These are phyloP conservation scores for Heliamphora exappendiculata DNA, from an alignment of 148 eudicot genomes.

Conservation along the genomic window DNA sequence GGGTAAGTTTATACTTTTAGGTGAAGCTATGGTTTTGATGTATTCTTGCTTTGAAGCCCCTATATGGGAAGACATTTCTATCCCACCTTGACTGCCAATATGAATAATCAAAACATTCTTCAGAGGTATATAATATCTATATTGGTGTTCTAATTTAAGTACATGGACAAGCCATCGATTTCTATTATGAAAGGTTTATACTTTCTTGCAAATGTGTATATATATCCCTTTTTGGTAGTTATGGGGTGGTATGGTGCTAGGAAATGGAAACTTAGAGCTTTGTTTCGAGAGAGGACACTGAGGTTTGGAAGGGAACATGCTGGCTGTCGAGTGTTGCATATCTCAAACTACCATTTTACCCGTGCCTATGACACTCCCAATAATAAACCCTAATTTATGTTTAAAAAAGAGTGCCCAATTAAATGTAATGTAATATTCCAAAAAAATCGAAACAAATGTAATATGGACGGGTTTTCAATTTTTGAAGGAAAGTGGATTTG, in stretches of 20 bases:
- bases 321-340: neutral
- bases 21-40: neutral
- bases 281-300: no score
- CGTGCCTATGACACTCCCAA: no score
- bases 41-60: constrained; percentile 1
- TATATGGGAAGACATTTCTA: neutral
- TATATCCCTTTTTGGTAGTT: neutral
- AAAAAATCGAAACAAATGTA: no score
- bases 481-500: no score
- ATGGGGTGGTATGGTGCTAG: neutral
- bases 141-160: neutral
- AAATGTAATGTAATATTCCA: no score
- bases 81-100: neutral
- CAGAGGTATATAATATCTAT: neutral
- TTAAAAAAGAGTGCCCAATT: no score
- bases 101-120: neutral
- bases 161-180: neutral
- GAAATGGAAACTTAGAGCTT: no score
- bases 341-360: no score
- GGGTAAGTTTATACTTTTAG: constrained; percentile 43
- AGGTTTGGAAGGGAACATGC: no score
- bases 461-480: no score
- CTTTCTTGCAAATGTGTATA: no score
- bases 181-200: neutral
- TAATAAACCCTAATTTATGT: no score